These are phyloP conservation scores for Cynara cardunculus DNA, from an alignment of 129 eudicot species.

Conservation along the genomic window DNA sequence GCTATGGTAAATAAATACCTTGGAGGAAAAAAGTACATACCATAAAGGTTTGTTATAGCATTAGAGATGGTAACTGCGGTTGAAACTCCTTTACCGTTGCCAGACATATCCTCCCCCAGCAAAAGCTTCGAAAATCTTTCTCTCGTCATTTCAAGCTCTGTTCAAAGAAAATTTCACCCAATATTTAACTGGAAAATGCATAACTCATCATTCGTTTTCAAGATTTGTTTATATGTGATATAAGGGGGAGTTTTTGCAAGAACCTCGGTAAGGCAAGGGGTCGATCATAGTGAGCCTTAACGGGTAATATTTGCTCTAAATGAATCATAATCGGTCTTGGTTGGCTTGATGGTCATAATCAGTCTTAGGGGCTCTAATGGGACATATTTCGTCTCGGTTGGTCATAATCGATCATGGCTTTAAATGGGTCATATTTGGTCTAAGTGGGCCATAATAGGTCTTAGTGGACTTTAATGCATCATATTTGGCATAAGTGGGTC, in stretches of 20 bases:
- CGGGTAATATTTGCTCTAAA: not conserved
- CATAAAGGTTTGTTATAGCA: conserved; percentile 85
- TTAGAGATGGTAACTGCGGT: conserved; percentile 80
- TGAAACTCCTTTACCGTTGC: conserved; percentile 82
- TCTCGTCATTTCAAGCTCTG: conserved; percentile 81
- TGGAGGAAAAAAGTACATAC: conserved; percentile 20
- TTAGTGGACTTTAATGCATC: not conserved
- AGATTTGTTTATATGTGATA: not conserved
- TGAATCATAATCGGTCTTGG: not conserved
- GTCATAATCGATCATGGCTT: not conserved
- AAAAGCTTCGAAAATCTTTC: conserved; percentile 85
- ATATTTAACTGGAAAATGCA: not conserved
- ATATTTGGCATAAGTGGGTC: not conserved
- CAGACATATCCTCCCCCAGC: conserved; percentile 92
- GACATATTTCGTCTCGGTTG: not conserved
- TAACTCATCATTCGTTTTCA: not conserved
- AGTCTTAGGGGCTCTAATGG: not conserved
- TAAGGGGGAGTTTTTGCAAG: not conserved
- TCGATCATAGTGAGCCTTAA: too few species aligned
- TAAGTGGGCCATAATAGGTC: not conserved
- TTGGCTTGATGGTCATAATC: not conserved
- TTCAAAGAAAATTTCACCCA: not conserved
- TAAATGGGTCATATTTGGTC: not conserved
- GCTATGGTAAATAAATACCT: not conserved
- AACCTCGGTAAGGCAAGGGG: not conserved